These are phyloP conservation scores for Gryganskiella cystojenkinii DNA, from an alignment of 192 early-diverging fungal genomes.

Conservation along the genomic window DNA sequence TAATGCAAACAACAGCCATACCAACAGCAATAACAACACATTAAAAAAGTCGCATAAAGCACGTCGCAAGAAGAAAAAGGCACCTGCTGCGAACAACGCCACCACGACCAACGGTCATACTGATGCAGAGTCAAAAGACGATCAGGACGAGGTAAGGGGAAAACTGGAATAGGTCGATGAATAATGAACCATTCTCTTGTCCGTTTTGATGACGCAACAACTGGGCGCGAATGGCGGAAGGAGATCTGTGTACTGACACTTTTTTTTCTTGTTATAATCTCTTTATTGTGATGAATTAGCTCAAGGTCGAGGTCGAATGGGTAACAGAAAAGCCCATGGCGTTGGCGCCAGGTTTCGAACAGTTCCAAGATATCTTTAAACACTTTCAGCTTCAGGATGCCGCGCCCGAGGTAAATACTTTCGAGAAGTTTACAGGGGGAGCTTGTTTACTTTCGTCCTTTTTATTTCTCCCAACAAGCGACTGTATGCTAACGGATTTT, in stretches of 20 bases:
- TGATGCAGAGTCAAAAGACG: constrained; percentile 8
- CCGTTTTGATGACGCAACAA: not conserved
- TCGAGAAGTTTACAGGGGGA: not conserved
- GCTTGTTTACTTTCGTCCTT: not conserved
- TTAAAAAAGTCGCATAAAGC: constrained; percentile 24
- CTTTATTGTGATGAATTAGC: not conserved
- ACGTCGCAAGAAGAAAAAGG: constrained; percentile 51
- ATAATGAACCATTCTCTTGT: not conserved
- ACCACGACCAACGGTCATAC: constrained; percentile 1
- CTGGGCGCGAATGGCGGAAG: no score
- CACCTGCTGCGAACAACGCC: not conserved
- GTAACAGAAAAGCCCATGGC: constrained; percentile 35
- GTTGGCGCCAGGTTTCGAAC: constrained; percentile 50
- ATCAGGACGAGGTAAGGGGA: constrained; percentile 7
- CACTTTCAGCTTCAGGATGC: constrained; percentile 51
- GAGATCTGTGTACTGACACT: not conserved
- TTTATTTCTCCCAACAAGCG: not conserved
- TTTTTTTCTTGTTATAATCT: not conserved
- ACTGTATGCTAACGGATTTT: not conserved
- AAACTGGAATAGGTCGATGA: not conserved
- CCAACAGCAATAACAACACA: constrained; percentile 11
- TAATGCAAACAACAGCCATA: not conserved
- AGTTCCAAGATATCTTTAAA: constrained; percentile 56
- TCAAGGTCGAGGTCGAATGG: constrained; percentile 48
- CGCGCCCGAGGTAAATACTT: constrained; percentile 46